Conservation (phyloP, 805 yeast species). For the Suhomyces sp. region DNA sequence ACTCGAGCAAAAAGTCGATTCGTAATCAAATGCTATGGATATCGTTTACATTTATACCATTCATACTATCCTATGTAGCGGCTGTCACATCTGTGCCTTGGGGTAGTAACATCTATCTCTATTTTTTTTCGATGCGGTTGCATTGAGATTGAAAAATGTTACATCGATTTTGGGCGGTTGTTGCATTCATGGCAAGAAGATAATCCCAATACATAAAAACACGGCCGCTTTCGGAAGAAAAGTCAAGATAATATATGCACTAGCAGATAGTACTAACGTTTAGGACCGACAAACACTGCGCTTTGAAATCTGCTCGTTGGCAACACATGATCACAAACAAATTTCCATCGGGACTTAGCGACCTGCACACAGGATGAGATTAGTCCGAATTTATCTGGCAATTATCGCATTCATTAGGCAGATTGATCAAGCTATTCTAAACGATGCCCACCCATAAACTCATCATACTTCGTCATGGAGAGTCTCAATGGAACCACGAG, state of each 20-base stretch:
- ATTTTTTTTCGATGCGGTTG: conserved; percentile 5
- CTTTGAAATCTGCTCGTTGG: background rate
- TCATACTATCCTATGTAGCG: background rate
- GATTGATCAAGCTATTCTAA: background rate
- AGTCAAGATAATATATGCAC: background rate
- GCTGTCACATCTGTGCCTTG: background rate
- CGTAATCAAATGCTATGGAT: background rate
- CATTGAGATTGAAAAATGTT: conserved; percentile 2
- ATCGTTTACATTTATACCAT: background rate
- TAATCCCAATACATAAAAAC: background rate
- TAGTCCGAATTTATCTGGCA: background rate
- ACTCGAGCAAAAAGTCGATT: background rate
- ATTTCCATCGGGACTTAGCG: background rate
- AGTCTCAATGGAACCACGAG: conserved; percentile 42
- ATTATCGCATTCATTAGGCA: background rate
- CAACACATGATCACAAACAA: background rate
- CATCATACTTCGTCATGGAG: conserved; percentile 45
- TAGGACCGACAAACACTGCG: background rate
- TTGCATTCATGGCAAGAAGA: background rate
- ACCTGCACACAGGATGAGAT: background rate
- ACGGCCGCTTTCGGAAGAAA: background rate
- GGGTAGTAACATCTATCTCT: background rate
- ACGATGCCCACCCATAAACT: conserved; percentile 25
- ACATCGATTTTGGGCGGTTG: background rate
- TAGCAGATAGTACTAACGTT: background rate